Evolutionary conservation across 2,329 filamentous ascomycete genomes (phyloP).

Genomic region (Neoascochyta sp.): DNA sequence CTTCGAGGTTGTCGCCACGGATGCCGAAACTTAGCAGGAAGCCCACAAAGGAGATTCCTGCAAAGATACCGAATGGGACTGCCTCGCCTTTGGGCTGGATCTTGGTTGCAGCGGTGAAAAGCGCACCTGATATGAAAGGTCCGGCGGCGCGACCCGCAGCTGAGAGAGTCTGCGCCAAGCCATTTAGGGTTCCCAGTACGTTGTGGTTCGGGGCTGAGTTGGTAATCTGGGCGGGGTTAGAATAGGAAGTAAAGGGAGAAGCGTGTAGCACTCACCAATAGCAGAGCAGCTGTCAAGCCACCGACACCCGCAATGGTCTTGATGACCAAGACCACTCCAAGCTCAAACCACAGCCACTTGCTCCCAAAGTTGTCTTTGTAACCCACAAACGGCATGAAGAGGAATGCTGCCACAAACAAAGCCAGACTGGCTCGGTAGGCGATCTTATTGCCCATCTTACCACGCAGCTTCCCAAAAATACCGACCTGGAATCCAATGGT

Average conservation of each 20-base stretch:
- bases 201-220: conserved; percentile 86
- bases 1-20: conserved; percentile 58
- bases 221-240: conserved; percentile 62
- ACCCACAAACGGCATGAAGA: conserved; percentile 85
- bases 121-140: conserved; percentile 78
- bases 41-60: conserved; percentile 73
- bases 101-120: conserved; percentile 75
- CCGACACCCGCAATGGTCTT: conserved; percentile 91
- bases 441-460: conserved; percentile 76
- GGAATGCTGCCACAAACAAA: conserved; percentile 76
- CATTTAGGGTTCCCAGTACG: conserved; percentile 85
- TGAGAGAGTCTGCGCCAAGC: conserved; percentile 87
- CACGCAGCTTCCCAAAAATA: conserved; percentile 74
- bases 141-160: conserved; percentile 85
- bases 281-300: conserved; percentile 81
- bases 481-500: conserved; percentile 90
- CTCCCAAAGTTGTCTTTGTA: conserved; percentile 62
- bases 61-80: conserved; percentile 83
- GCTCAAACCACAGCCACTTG: conserved; percentile 71
- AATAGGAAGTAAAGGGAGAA: background rate
- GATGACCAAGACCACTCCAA: conserved; percentile 75
- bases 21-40: conserved; percentile 79
- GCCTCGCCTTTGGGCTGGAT: conserved; percentile 78
- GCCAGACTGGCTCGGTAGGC: conserved; percentile 77
- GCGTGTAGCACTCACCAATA: conserved; percentile 60